Conservation (phyloP, 2,329 filamentous ascomycete species). For the Diaporthe velutina region DNA sequence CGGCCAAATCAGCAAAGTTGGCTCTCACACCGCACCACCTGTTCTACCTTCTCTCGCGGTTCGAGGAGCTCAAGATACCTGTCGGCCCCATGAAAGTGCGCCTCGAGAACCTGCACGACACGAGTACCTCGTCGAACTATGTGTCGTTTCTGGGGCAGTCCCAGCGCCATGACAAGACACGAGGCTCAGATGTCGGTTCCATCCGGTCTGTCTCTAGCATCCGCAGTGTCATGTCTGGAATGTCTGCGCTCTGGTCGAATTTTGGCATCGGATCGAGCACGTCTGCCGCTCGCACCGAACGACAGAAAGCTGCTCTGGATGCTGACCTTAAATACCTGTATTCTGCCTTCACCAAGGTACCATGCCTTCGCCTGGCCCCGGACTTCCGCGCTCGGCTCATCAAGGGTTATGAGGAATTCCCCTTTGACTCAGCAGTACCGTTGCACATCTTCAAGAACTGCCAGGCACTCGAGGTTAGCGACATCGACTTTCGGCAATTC, state of each 20-base stretch:
- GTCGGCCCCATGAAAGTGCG: conserved; percentile 97
- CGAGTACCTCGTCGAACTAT: conserved; percentile 88
- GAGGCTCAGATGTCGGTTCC: conserved; percentile 86
- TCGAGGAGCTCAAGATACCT: conserved; percentile 90
- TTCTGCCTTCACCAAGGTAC: conserved; percentile 98
- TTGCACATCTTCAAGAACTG: conserved; percentile 98
- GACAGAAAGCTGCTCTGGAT: conserved; percentile 87
- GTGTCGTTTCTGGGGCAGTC: conserved; percentile 93
- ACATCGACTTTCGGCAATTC: conserved; percentile 96
- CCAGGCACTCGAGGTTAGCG: conserved; percentile 91
- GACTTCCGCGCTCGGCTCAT: conserved; percentile 94
- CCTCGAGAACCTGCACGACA: conserved; percentile 92
- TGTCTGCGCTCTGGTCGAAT: conserved; percentile 93
- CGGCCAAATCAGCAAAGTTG: conserved; percentile 89
- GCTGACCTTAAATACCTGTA: conserved; percentile 96
- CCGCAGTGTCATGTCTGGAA: conserved; percentile 95
- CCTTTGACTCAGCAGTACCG: conserved; percentile 96
- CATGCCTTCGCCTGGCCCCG: conserved; percentile 88
- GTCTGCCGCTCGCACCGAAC: conserved; percentile 85
- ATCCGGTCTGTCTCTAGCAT: conserved; percentile 97
- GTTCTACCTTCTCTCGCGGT: conserved; percentile 94
- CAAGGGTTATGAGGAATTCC: conserved; percentile 95
- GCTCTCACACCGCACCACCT: conserved; percentile 96
- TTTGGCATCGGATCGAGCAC: conserved; percentile 86
- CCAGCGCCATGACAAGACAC: conserved; percentile 83